A percentile compares a stretch with the other conserved stretches of the same genome.
phyloP scores from a whole-genome alignment of 192 early-diverging fungal species.

The Coemansia sp. region DNA sequence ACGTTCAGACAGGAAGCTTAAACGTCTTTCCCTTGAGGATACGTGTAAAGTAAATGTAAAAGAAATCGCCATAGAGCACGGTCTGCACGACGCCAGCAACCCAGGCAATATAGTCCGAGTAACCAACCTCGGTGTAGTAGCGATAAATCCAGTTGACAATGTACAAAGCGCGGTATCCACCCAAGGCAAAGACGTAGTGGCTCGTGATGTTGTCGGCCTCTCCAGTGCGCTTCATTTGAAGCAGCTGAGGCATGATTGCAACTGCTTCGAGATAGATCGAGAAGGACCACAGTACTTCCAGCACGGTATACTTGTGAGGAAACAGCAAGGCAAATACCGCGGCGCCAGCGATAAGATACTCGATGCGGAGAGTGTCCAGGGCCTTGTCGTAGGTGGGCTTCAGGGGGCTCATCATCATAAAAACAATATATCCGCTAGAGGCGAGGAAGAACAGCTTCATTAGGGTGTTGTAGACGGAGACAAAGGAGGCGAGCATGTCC shows the following conservation, averaged over 20 bases:
- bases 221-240: slow-evolving; percentile 94
- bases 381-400: slow-evolving; percentile 91
- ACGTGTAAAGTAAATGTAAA: slow-evolving; percentile 90
- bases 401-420: slow-evolving; percentile 80
- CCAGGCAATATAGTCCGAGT: slow-evolving; percentile 85
- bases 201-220: slow-evolving; percentile 99
- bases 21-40: slow-evolving; percentile 50
- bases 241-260: slow-evolving; percentile 97
- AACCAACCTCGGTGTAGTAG: slow-evolving; percentile 65
- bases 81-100: slow-evolving; percentile 92
- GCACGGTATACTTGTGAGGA: slow-evolving; percentile 66
- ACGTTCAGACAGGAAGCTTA: slow-evolving; percentile 53
- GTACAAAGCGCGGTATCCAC: slow-evolving; percentile 86
- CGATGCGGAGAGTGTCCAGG: slow-evolving; percentile 87
- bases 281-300: slow-evolving; percentile 92
- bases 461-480: slow-evolving; percentile 87
- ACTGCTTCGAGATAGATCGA: slow-evolving; percentile 96
- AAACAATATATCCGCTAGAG: slow-evolving; percentile 83
- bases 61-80: slow-evolving; percentile 94
- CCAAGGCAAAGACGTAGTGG: slow-evolving; percentile 97
- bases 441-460: slow-evolving; percentile 97
- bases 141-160: slow-evolving; percentile 96
- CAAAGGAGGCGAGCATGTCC: slow-evolving; percentile 74
- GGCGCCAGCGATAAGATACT: slow-evolving; percentile 75
- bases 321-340: slow-evolving; percentile 71